Evolutionary conservation across 1,139 yeast species (phyloP).

Genomic region (Candida glucosophila): DNA sequence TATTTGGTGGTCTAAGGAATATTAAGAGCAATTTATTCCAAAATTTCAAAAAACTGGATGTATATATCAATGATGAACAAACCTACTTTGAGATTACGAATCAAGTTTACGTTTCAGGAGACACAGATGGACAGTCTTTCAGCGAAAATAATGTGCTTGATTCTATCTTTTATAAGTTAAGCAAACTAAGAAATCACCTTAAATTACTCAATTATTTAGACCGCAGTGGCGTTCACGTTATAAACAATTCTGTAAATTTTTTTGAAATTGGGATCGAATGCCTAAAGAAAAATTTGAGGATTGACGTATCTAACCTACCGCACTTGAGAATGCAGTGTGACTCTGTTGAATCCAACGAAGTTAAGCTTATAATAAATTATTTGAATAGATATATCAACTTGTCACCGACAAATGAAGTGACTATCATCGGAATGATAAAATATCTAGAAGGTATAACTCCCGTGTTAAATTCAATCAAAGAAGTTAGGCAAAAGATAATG

Average conservation of each 20-base stretch:
- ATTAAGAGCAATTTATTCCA: conserved; percentile 10
- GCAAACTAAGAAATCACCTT: conserved; percentile 24
- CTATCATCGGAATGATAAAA: conserved; percentile 23
- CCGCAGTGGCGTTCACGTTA: conserved; percentile 18
- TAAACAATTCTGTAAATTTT: conserved; percentile 20
- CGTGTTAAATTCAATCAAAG: conserved; percentile 16
- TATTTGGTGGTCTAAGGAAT: conserved; percentile 25
- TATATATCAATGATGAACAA: conserved; percentile 13
- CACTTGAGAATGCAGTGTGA: too few relatives aligned
- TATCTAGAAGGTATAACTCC: conserved; percentile 26
- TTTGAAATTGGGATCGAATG: conserved; percentile 20
- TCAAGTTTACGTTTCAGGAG: conserved; percentile 16
- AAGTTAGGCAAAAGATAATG: conserved; percentile 9
- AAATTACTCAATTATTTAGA: conserved; percentile 26
- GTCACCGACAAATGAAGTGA: conserved; percentile 6
- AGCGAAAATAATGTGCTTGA: conserved; percentile 11
- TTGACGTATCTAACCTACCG: too few relatives aligned
- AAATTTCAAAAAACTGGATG: conserved; percentile 12
- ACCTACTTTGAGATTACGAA: conserved; percentile 23
- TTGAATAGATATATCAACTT: conserved; percentile 15
- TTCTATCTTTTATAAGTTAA: conserved; percentile 20
- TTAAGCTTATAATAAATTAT: conserved; percentile 16
- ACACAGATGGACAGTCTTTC: conserved; percentile 10
- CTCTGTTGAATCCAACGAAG: conserved; percentile 7
- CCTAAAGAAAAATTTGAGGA: too few relatives aligned